Evolutionary conservation across 2,329 filamentous ascomycete species (phyloP).

Genomic region (Aspergillus tubingensis): DNA sequence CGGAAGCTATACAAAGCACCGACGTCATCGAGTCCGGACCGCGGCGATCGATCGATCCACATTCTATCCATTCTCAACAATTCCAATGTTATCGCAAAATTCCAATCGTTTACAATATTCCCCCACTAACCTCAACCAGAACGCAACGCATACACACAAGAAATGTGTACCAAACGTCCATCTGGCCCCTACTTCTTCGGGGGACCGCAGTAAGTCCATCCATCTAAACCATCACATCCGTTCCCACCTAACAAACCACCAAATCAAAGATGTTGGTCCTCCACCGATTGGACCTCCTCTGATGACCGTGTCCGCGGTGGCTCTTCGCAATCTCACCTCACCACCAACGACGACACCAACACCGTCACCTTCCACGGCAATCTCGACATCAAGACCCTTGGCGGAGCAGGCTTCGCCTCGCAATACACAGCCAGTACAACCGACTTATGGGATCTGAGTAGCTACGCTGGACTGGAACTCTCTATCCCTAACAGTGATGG

Average conservation of each 20-base stretch:
- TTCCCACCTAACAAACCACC: background rate
- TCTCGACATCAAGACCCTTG: slow-evolving; percentile 72
- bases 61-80: background rate
- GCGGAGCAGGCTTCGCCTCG: slow-evolving; percentile 79
- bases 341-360: slow-evolving; percentile 33
- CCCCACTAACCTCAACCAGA: background rate
- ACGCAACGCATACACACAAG: background rate
- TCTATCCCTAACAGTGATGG: slow-evolving; percentile 54
- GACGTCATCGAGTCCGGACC: background rate
- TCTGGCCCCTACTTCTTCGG: slow-evolving; percentile 16
- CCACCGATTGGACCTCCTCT: slow-evolving; percentile 63
- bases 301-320: slow-evolving; percentile 80
- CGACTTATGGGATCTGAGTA: slow-evolving; percentile 63
- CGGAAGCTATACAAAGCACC: background rate
- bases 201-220: slow-evolving; percentile 12
- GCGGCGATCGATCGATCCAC: slow-evolving; percentile 11
- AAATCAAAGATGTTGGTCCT: slow-evolving; percentile 17
- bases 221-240: too few relatives aligned
- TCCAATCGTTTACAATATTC: background rate
- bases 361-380: slow-evolving; percentile 63
- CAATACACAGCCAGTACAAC: slow-evolving; percentile 66
- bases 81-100: background rate
- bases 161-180: background rate
- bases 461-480: slow-evolving; percentile 63
- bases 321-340: slow-evolving; percentile 59